Evolutionary conservation across 225 moss, liverwort and hornwort species (phyloP).

Genomic region (Takakia lepidozioides): DNA sequence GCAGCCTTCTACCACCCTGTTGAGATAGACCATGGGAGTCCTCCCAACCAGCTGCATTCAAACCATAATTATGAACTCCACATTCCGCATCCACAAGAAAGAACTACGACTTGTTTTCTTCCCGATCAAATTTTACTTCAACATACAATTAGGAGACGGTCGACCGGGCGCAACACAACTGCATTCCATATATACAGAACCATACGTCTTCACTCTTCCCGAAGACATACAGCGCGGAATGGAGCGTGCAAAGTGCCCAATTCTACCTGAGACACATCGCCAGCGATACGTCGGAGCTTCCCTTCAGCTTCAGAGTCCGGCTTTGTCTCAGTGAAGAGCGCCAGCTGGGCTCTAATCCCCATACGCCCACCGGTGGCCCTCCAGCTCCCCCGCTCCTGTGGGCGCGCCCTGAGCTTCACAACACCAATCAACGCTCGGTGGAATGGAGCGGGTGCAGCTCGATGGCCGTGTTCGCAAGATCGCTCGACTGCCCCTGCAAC

Average conservation of each 20-base stretch:
- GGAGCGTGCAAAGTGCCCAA: no score
- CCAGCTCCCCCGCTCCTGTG: neutral
- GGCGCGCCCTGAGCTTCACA: neutral
- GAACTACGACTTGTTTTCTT: neutral
- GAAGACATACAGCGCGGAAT: neutral
- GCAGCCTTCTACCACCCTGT: conserved; percentile 23
- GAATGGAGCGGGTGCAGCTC: neutral
- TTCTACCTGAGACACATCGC: conserved; percentile 11
- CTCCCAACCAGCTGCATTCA: conserved; percentile 31
- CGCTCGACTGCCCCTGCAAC: no score
- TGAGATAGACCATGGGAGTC: conserved; percentile 32
- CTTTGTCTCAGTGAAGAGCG: neutral
- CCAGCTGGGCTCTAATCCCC: neutral
- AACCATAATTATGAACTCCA: no score
- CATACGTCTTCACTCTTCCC: neutral
- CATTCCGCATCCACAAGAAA: no score
- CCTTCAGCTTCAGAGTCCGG: neutral
- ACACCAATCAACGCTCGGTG: neutral
- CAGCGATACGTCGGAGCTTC: conserved; percentile 8
- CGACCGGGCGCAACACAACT: neutral
- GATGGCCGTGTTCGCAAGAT: no score
- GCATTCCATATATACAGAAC: neutral
- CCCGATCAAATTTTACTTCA: neutral
- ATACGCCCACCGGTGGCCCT: neutral
- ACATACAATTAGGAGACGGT: neutral